A percentile compares a stretch with the other conserved stretches of the same genome.
phyloP scores from a whole-genome alignment of 116 monocot species.

The Phalaenopsis hybrid region DNA sequence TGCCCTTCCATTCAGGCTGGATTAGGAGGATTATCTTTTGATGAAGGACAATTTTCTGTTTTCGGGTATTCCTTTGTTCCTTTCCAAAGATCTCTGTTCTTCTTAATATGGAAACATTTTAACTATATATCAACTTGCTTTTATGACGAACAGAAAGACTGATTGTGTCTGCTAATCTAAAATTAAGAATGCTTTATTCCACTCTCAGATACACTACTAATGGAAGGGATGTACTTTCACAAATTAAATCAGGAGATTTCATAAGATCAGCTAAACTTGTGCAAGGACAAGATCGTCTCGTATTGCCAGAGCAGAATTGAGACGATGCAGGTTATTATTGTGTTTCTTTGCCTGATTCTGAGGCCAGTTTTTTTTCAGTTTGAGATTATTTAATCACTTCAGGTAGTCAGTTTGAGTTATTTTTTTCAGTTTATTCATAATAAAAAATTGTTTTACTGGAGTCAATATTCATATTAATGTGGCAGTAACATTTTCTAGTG shows the following conservation, averaged over 20 bases:
- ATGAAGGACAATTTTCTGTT: slow-evolving; percentile 96
- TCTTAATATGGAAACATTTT: not conserved
- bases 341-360: not conserved
- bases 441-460: not conserved
- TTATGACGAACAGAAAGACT: not conserved
- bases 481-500: no score
- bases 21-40: slow-evolving; percentile 86
- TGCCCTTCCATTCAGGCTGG: slow-evolving; percentile 46
- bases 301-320: slow-evolving; percentile 27
- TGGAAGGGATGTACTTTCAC: slow-evolving; percentile 67
- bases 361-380: not conserved
- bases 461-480: not conserved
- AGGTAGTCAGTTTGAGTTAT: not conserved
- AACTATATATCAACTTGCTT: not conserved
- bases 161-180: not conserved
- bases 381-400: not conserved
- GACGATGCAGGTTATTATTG: not conserved
- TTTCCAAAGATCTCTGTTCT: not conserved
- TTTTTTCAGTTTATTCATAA: not conserved
- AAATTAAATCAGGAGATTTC: slow-evolving; percentile 78
- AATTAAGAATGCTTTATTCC: not conserved
- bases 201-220: slow-evolving; percentile 56
- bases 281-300: slow-evolving; percentile 69
- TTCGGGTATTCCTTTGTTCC: slow-evolving; percentile 49
- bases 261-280: slow-evolving; percentile 80